phyloP scores from a whole-genome alignment of 192 early-diverging fungal species.

The Chytriomyces sp. region DNA sequence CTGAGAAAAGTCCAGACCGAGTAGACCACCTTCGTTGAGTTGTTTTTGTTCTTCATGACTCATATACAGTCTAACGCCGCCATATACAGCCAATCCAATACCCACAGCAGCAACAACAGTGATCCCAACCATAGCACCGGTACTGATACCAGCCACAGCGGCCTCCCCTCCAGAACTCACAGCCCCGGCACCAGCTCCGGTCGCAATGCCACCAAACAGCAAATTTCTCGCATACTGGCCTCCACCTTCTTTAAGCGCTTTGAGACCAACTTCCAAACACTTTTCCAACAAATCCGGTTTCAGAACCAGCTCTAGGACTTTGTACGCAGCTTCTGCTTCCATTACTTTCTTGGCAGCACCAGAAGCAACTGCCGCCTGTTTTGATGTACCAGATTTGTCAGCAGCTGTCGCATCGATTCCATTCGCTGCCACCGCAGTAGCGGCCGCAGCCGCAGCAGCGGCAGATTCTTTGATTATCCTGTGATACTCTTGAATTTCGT shows the following conservation, averaged over 20 bases:
- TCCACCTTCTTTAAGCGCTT: not conserved
- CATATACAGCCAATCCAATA: not conserved
- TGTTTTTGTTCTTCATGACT: constrained; percentile 1
- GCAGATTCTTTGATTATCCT: not conserved
- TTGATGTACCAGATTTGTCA: not conserved
- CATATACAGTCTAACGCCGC: constrained; percentile 1
- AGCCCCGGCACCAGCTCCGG: not conserved
- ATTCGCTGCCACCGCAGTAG: not conserved
- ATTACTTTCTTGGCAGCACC: not conserved
- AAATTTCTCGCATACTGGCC: not conserved
- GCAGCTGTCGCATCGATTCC: not conserved
- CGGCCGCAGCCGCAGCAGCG: not conserved
- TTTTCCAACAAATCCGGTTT: constrained; percentile 1
- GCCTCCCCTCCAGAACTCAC: not conserved
- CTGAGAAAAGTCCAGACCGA: constrained; percentile 29
- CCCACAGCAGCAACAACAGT: constrained; percentile 15
- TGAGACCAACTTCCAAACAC: not conserved
- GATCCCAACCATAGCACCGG: not conserved
- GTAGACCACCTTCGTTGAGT: constrained; percentile 18
- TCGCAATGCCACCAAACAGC: not conserved
- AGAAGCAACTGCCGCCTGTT: not conserved
- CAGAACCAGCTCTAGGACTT: not conserved
- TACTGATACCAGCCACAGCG: not conserved
- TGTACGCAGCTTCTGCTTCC: not conserved
- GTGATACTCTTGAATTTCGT: constrained; percentile 11